A percentile compares a stretch with the other conserved stretches of the same genome.
These are phyloP conservation scores for Colletotrichum cereale DNA, from an alignment of 2,329 filamentous ascomycete genomes.

Conservation along the genomic window DNA sequence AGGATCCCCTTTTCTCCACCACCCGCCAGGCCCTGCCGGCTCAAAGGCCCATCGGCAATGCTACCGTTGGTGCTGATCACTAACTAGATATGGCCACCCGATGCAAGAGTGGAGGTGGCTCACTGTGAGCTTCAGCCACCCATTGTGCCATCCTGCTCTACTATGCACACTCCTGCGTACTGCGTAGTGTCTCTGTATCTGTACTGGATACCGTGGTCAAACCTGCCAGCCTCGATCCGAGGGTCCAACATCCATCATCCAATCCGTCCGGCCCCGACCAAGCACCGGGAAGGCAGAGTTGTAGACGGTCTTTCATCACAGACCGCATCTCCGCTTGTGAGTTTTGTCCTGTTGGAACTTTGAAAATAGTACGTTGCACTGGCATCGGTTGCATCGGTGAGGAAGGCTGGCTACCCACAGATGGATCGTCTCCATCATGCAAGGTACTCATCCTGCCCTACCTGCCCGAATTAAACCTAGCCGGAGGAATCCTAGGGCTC, in stretches of 20 bases:
- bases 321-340: conserved; percentile 18
- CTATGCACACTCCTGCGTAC: too few species aligned
- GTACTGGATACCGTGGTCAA: conserved; percentile 17
- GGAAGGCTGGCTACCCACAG: background rate
- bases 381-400: too few species aligned
- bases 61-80: conserved; percentile 37
- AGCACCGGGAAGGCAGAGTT: background rate
- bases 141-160: conserved; percentile 9
- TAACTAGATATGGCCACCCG: conserved; percentile 32
- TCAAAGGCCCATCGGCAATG: conserved; percentile 29
- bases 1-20: conserved; percentile 22
- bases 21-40: conserved; percentile 34
- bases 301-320: background rate
- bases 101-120: conserved; percentile 30
- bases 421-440: background rate
- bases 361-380: background rate
- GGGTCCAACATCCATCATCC: conserved; percentile 13
- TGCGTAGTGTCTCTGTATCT: too few species aligned
- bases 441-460: background rate
- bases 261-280: background rate
- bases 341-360: conserved; percentile 13
- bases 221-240: conserved; percentile 26
- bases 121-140: conserved; percentile 29
- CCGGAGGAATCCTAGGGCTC: background rate
- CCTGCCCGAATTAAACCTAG: background rate